Conservation (phyloP, 2,329 filamentous ascomycete species). For the Celoporthe dispersa region DNA sequence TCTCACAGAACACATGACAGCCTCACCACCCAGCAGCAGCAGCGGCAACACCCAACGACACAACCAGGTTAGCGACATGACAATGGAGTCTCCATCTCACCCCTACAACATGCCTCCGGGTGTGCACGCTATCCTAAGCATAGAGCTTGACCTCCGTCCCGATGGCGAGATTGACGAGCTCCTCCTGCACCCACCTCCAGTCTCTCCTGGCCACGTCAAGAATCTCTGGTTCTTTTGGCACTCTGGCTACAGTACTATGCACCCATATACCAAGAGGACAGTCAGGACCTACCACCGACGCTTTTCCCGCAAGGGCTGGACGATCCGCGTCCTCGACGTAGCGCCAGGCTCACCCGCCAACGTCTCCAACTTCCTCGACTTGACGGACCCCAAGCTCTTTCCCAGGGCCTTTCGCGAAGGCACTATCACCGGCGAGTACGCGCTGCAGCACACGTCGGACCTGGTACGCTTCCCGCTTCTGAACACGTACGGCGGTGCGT, state of each 20-base stretch:
- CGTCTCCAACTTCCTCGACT: slow-evolving; percentile 53
- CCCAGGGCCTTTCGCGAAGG: slow-evolving; percentile 55
- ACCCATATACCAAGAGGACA: slow-evolving; percentile 56
- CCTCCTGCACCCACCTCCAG: slow-evolving; percentile 44
- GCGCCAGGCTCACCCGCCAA: slow-evolving; percentile 50
- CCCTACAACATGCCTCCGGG: slow-evolving; percentile 44
- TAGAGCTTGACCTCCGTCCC: slow-evolving; percentile 49
- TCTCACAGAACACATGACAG: slow-evolving; percentile 10
- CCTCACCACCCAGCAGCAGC: background rate
- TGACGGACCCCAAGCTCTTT: slow-evolving; percentile 47
- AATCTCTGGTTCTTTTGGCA: slow-evolving; percentile 66
- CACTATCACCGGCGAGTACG: slow-evolving; percentile 53
- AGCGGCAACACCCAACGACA: background rate
- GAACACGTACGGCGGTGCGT: slow-evolving; percentile 61
- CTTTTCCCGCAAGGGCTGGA: slow-evolving; percentile 56
- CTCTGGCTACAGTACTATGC: slow-evolving; percentile 52
- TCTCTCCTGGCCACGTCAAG: slow-evolving; percentile 46
- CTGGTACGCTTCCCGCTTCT: slow-evolving; percentile 61
- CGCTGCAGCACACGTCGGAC: slow-evolving; percentile 59
- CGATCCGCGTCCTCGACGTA: slow-evolving; percentile 54
- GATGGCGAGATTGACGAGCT: slow-evolving; percentile 51
- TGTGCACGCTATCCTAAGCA: slow-evolving; percentile 44
- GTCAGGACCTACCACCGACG: slow-evolving; percentile 58
- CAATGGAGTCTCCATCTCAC: slow-evolving; percentile 31
- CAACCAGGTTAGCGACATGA: slow-evolving; percentile 4